Base-by-base conservation (phyloP, 176 grass and related monocot genomes). In the Thinopyrum elongatum region DNA sequence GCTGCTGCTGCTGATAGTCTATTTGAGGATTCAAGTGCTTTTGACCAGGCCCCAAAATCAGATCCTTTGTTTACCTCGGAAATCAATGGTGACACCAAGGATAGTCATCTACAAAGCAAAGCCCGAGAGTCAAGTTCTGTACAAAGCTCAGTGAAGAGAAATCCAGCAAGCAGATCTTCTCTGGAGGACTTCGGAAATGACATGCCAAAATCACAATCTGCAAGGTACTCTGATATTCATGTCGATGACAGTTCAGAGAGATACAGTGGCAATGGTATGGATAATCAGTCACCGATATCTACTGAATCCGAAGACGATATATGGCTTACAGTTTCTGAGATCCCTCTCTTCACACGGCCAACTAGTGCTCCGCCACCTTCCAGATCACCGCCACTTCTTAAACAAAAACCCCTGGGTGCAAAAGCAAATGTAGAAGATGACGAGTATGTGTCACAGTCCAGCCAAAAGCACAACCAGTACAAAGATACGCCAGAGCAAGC, bases 271-370 rank as follows among this genome's bases (percentile, higher is more conserved):
- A 84, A 70, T 35, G 69, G 55, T 31, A 75, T 79, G 61, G 90
- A 65, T 15, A 88, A 93, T 80, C 91, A 90, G 84, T 92, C 92
- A 72, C 90, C 93, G 12, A 79, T 81, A 28, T 90, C 88, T 83
- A 86, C 79, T 84, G 94, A 91, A 82, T 92, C 90, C 13, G 83
- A 84, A 85, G 94, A 92, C 68, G 97, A 94, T 75, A 49, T 96
- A 90, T 99, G 97, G 97, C 86, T 99, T 86, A 93, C 94, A 88
- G 88, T 99, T 96, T 90, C 85, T 83, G 97, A 99, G 88, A 96
- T 99, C 86, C 94, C 94, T 30, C 94, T 99, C 64, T 94, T 92
- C 80, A 99, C 97, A 47, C 84, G 57, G 61, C 94, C 94, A 80
- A 96, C 94, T 75, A 96, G 30, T 91, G 94, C 94, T 81, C 90